Evolutionary conservation across 2,329 filamentous ascomycete genomes (phyloP).

Genomic region (Orbilia brochopaga): DNA sequence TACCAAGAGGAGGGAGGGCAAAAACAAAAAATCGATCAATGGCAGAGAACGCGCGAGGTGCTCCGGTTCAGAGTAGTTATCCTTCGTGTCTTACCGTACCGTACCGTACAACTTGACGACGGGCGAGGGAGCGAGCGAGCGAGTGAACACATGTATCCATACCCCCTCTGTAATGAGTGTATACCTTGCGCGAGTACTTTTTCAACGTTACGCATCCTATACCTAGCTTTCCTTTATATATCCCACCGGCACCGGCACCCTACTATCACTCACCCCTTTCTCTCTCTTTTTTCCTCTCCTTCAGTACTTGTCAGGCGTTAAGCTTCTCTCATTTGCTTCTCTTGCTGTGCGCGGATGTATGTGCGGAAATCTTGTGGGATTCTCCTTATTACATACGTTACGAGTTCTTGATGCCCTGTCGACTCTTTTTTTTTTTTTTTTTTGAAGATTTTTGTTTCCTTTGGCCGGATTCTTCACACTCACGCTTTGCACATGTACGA

Average conservation of each 20-base stretch:
- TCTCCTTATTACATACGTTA: not conserved
- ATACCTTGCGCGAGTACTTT: conserved; percentile 46
- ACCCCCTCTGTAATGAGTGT: conserved; percentile 44
- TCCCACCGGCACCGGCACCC: conserved; percentile 9
- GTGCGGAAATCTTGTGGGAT: not conserved
- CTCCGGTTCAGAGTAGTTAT: not conserved
- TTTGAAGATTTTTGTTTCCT: not conserved
- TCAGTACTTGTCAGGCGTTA: not conserved
- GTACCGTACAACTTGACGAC: conserved; percentile 16
- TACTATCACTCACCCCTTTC: not conserved
- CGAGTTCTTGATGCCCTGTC: not conserved
- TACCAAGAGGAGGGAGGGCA: not conserved
- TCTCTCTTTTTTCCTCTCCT: not conserved
- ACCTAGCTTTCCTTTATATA: conserved; percentile 20
- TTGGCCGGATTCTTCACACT: not conserved
- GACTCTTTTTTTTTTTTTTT: not conserved
- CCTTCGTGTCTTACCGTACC: not conserved
- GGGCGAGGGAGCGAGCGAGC: conserved; percentile 33
- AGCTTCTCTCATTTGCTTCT: not conserved
- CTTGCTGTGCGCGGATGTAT: not conserved
- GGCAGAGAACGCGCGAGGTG: not conserved
- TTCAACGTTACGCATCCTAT: conserved; percentile 27
- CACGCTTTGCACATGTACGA: not conserved
- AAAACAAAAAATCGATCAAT: too few relatives aligned
- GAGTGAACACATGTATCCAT: conserved; percentile 14